A percentile compares a stretch with the other conserved stretches of the same genome.
phyloP scores from a whole-genome alignment of 2,329 filamentous ascomycete genomes.

The Paraphaeosphaeria minitans region DNA sequence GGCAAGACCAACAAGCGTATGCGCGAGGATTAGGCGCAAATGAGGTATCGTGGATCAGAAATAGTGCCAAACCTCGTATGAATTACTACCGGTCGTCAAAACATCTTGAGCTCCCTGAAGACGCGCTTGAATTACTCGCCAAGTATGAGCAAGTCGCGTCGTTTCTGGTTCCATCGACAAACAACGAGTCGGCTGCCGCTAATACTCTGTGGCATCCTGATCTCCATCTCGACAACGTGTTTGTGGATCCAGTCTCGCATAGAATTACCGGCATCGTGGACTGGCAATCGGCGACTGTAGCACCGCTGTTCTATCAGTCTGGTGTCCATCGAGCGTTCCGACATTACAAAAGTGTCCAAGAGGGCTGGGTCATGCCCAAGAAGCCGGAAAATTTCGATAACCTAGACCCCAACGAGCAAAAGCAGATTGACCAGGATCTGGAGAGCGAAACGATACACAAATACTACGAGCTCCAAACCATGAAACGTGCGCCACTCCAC shows the following conservation, averaged over 20 bases:
- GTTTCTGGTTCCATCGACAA: constrained; percentile 23
- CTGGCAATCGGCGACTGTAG: constrained; percentile 31
- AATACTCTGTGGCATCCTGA: constrained; percentile 41
- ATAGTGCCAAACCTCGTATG: constrained; percentile 14
- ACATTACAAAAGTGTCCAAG: constrained; percentile 32
- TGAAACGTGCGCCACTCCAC: constrained; percentile 33
- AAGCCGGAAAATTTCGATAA: constrained; percentile 35
- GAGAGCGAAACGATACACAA: constrained; percentile 43
- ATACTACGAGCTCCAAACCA: constrained; percentile 42
- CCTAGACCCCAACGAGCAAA: constrained; percentile 31
- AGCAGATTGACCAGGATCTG: constrained; percentile 31
- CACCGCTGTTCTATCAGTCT: constrained; percentile 20
- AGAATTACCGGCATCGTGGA: constrained; percentile 32
- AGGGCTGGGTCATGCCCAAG: constrained; percentile 38
- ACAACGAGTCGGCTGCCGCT: constrained; percentile 17
- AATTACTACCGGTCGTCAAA: constrained; percentile 14
- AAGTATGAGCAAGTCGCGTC: constrained; percentile 27
- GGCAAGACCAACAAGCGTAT: constrained; percentile 10
- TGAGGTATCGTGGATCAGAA: constrained; percentile 12
- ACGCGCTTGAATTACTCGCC: constrained; percentile 25
- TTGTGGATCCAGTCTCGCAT: constrained; percentile 23
- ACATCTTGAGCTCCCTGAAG: constrained; percentile 12
- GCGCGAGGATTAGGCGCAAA: constrained; percentile 12
- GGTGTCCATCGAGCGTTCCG: constrained; percentile 39
- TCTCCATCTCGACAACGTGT: constrained; percentile 37